Conservation (phyloP, 441 rosid species). For the Melastoma candidum region DNA sequence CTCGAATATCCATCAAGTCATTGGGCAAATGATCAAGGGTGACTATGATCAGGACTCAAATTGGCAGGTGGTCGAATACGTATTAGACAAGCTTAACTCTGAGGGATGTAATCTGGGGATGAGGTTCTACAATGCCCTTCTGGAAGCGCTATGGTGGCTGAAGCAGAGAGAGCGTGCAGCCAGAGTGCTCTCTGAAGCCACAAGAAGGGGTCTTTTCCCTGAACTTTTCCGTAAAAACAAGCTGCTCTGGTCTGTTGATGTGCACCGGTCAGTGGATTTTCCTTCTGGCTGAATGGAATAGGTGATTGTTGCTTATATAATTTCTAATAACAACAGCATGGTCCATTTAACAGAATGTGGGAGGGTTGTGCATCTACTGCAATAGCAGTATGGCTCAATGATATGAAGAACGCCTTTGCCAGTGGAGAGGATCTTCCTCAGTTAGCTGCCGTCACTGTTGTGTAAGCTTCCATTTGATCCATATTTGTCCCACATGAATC, state of each 20-base stretch:
- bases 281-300: constrained; percentile 9
- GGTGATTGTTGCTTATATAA: background rate
- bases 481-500: background rate
- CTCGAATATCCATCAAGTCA: constrained; percentile 82
- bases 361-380: constrained; percentile 81
- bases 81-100: constrained; percentile 71
- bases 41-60: constrained; percentile 71
- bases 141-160: constrained; percentile 96
- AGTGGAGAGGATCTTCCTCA: constrained; percentile 74
- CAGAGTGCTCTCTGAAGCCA: constrained; percentile 73
- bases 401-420: constrained; percentile 39
- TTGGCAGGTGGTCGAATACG: constrained; percentile 95
- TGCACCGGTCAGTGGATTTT: constrained; percentile 50
- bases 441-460: constrained; percentile 69
- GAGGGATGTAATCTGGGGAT: constrained; percentile 87
- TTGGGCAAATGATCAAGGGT: constrained; percentile 91
- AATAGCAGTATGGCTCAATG: constrained; percentile 70
- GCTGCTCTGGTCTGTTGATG: constrained; percentile 81
- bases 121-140: constrained; percentile 83
- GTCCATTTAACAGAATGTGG: constrained; percentile 59
- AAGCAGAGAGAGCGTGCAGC: constrained; percentile 87
- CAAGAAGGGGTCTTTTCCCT: constrained; percentile 70
- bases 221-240: constrained; percentile 82
- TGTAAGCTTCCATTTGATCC: constrained; percentile 41
- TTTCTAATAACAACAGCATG: constrained; percentile 13